Base-by-base conservation (phyloP, 1,284 basidiomycete species). In the Golubevia pallescens region DNA sequence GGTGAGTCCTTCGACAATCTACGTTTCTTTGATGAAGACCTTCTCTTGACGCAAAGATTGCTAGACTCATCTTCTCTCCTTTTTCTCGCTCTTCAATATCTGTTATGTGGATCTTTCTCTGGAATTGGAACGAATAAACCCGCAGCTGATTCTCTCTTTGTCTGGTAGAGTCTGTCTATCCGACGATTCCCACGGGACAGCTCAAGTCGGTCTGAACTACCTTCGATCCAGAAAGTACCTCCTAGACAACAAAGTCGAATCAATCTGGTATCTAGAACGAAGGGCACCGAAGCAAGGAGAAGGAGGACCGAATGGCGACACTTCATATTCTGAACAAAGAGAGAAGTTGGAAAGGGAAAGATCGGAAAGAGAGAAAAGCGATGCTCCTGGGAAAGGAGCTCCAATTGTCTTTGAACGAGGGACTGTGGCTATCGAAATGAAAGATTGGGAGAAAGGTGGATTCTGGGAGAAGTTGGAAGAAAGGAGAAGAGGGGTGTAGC, bases 111-210 rank as follows among this genome's bases (percentile, higher is more conserved):
- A n/a, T n/a, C n/a, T n/a, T n/a, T n/a, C n/a, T n/a, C n/a, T n/a
- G n/a, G n/a, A n/a, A n/a, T n/a, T n/a, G n/a, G n/a, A n/a, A n/a
- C n/a, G n/a, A n/a, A n/a, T n/a, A n/a, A n/a, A n/a, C n/a, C n/a
- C n/a, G 38, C 74, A 95, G 93, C 83, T 93, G 16, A 93, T 98
- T 67, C 75, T 90, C 13, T 78, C 87, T 19, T 83, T 88, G 48
- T 89, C 89, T 4, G 96, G 96, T 0, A 89, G 90, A 21, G 89
- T 98, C 66, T 90, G 92, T 20, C 88, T 98, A 19, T 98, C 95
- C 1, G 96, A 99, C 85, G 96, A 99, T 86, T 96, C 95, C 65
- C 96, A 99, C 80, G 94, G 94, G 0, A 92, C 93, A 0, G 89
- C 91, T 51, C 91, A 91, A 16, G 94, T 99, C 55, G 96, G 93